phyloP scores from a whole-genome alignment of 108 stramenopile genomes.

The Nitzschia putrida region DNA sequence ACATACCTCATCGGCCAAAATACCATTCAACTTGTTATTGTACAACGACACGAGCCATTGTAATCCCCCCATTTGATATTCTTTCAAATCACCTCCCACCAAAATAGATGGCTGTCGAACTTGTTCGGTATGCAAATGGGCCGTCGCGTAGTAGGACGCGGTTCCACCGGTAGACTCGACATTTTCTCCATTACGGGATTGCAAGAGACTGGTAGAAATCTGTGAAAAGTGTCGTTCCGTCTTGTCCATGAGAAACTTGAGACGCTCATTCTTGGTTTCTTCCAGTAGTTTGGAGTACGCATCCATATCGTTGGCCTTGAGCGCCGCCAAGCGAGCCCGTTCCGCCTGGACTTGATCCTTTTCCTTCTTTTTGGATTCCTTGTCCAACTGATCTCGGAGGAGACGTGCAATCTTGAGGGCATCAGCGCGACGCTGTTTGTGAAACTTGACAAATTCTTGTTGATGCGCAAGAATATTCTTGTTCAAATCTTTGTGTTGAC shows the following conservation, averaged over 20 bases:
- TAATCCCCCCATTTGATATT: slow-evolving; percentile 95
- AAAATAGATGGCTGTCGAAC: slow-evolving; percentile 80
- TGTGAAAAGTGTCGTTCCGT: slow-evolving; percentile 81
- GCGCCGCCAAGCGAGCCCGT: slow-evolving; percentile 76
- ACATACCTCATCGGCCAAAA: slow-evolving; percentile 72
- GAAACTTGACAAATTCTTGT: slow-evolving; percentile 80
- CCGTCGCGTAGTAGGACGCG: slow-evolving; percentile 77
- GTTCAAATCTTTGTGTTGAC: slow-evolving; percentile 72
- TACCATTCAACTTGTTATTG: slow-evolving; percentile 85
- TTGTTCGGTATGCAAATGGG: slow-evolving; percentile 75
- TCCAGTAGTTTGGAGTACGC: slow-evolving; percentile 82
- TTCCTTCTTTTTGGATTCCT: slow-evolving; percentile 72
- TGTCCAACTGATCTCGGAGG: slow-evolving; percentile 68
- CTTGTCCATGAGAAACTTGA: slow-evolving; percentile 83
- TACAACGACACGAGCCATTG: slow-evolving; percentile 96
- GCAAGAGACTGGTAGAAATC: slow-evolving; percentile 66
- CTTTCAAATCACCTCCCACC: slow-evolving; percentile 85
- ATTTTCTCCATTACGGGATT: slow-evolving; percentile 58
- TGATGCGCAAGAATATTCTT: slow-evolving; percentile 66
- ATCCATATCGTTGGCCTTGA: slow-evolving; percentile 85
- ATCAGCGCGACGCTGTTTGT: slow-evolving; percentile 59
- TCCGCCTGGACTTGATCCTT: slow-evolving; percentile 73
- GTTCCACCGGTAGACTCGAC: slow-evolving; percentile 44
- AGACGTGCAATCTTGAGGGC: slow-evolving; percentile 55
- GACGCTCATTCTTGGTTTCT: slow-evolving; percentile 83